Conservation (phyloP, 2,329 filamentous ascomycete species). For the Lecanicillium sp. region DNA sequence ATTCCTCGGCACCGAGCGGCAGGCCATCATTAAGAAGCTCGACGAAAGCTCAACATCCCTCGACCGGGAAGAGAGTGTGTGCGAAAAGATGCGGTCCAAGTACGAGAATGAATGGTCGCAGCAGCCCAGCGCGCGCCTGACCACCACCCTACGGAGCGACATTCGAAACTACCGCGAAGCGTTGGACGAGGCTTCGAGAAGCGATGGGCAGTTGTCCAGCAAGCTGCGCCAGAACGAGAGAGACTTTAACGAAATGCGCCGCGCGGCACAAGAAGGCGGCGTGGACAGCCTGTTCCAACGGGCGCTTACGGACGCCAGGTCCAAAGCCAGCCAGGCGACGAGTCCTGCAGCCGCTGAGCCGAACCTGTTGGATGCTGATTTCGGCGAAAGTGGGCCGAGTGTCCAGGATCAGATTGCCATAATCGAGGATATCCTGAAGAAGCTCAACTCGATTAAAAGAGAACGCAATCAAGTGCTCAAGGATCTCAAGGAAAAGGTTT, state of each 20-base stretch:
- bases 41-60: constrained; percentile 80
- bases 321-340: constrained; percentile 51
- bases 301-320: constrained; percentile 72
- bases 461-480: constrained; percentile 89
- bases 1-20: constrained; percentile 67
- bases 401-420: constrained; percentile 83
- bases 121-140: constrained; percentile 85
- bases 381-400: constrained; percentile 70
- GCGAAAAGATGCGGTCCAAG: constrained; percentile 98
- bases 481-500: constrained; percentile 97
- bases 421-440: constrained; percentile 87
- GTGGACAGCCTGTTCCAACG: constrained; percentile 83
- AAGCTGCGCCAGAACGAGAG: constrained; percentile 80
- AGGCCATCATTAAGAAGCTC: constrained; percentile 61
- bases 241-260: constrained; percentile 93
- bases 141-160: constrained; percentile 78
- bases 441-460: constrained; percentile 83
- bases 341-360: constrained; percentile 60
- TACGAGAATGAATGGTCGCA: constrained; percentile 96
- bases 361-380: constrained; percentile 85
- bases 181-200: constrained; percentile 79
- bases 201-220: constrained; percentile 73
- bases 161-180: constrained; percentile 83
- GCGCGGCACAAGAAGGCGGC: constrained; percentile 78
- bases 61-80: constrained; percentile 95